A percentile compares a stretch with the other conserved stretches of the same genome.
phyloP scores from a whole-genome alignment of 306 rosid species.

The Citrullus amarus region DNA sequence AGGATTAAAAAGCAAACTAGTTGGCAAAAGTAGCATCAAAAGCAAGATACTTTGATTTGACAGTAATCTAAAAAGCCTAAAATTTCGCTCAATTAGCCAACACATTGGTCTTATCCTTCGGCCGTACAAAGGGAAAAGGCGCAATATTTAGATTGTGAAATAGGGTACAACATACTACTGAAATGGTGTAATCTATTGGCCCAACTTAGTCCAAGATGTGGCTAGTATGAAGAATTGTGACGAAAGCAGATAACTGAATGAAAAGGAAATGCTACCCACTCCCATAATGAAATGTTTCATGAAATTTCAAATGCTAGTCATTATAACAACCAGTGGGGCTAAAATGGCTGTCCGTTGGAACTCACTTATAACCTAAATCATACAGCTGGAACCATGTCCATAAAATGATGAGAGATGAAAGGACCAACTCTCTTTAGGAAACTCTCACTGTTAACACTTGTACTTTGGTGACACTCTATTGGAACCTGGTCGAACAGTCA shows the following conservation, averaged over 20 bases:
- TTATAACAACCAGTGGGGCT: conserved; percentile 30
- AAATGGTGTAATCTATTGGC: not conserved
- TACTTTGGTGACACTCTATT: not conserved
- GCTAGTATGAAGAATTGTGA: conserved; percentile 17
- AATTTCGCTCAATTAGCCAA: not conserved
- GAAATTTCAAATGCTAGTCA: conserved; percentile 21
- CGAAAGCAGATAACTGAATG: conserved; percentile 31
- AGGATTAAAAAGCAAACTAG: not conserved
- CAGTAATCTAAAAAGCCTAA: not conserved
- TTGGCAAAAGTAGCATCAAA: not conserved
- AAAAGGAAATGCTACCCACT: conserved; percentile 45
- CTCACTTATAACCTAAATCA: conserved; percentile 30
- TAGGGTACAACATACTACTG: not conserved
- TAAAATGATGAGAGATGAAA: not conserved
- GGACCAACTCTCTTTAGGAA: not conserved
- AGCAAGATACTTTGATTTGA: conserved; percentile 1
- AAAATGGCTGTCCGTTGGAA: conserved; percentile 20
- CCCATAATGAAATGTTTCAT: conserved; percentile 16
- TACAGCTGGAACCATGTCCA: conserved; percentile 31
- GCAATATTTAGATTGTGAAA: not conserved
- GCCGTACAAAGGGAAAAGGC: not conserved
- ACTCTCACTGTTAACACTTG: not conserved
- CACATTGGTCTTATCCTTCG: not conserved
- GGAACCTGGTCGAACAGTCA: not conserved
- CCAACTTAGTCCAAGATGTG: conserved; percentile 17